A percentile compares a stretch with the other conserved stretches of the same genome.
These are phyloP conservation scores for Capronia americana DNA, from an alignment of 2,329 filamentous ascomycete species.

Conservation along the genomic window DNA sequence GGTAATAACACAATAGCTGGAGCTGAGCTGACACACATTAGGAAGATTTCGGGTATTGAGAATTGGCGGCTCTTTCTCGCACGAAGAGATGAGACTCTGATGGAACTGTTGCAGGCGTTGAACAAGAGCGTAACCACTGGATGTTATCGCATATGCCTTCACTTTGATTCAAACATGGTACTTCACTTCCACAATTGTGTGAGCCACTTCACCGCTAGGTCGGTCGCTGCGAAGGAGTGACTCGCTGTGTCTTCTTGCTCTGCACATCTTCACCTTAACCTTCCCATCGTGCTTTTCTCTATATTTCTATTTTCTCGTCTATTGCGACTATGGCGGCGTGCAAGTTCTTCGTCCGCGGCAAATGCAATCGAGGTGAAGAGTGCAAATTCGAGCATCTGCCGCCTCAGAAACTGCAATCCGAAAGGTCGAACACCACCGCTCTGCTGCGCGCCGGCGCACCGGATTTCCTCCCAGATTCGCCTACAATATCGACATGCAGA, in stretches of 20 bases:
- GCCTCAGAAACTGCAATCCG: neutral
- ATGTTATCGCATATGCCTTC: neutral
- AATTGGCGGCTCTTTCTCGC: neutral
- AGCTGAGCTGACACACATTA: neutral
- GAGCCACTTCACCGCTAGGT: neutral
- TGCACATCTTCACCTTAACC: neutral
- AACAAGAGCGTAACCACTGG: neutral
- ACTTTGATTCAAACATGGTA: neutral
- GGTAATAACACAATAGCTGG: neutral
- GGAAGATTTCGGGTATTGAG: neutral
- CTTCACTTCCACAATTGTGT: neutral
- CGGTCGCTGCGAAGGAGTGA: neutral
- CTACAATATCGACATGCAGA: conserved; percentile 1
- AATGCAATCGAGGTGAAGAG: conserved; percentile 13
- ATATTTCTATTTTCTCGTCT: neutral
- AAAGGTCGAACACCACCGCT: neutral
- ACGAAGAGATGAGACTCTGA: neutral
- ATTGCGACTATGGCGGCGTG: conserved; percentile 7
- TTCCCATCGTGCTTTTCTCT: neutral
- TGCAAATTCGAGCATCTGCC: conserved; percentile 15
- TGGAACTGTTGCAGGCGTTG: neutral
- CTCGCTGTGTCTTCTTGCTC: neutral
- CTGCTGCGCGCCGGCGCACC: neutral
- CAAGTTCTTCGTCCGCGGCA: conserved; percentile 20
- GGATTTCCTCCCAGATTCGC: neutral